These are phyloP conservation scores for Kalanchoe fedtschenkoi DNA, from an alignment of 164 flowering plant species.

Conservation along the genomic window DNA sequence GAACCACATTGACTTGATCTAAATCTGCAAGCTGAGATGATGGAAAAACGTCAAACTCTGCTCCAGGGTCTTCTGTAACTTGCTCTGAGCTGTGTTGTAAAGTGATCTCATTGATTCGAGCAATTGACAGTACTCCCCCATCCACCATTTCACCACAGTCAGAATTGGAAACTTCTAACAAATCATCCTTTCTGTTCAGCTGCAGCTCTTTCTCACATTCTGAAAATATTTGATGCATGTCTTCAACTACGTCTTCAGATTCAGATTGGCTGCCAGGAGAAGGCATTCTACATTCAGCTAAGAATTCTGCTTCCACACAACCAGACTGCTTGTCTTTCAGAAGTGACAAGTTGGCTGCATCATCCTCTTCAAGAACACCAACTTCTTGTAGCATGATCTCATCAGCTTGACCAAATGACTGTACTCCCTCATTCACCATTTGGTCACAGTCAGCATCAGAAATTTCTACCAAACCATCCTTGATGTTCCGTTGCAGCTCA, in stretches of 20 bases:
- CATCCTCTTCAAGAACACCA: no score
- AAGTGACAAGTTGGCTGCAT: no score
- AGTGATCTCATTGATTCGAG: not conserved
- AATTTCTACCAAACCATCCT: not conserved
- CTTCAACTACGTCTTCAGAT: not conserved
- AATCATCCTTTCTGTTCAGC: not conserved
- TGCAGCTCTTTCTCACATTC: not conserved
- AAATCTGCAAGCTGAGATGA: not conserved
- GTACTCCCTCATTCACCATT: not conserved
- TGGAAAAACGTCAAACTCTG: not conserved
- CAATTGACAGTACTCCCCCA: not conserved
- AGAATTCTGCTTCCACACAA: not conserved
- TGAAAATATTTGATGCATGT: not conserved
- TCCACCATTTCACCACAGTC: not conserved
- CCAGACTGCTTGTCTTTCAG: no score
- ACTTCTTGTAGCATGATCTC: not conserved
- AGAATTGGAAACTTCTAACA: not conserved
- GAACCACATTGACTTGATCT: conserved; percentile 1
- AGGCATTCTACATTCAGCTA: not conserved
- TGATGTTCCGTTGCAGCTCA: not conserved
- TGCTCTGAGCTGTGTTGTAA: not conserved
- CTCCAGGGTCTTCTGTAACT: not conserved
- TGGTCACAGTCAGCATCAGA: not conserved
- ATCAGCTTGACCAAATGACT: not conserved
- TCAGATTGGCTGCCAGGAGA: not conserved